Evolutionary conservation across 345 rosid genomes (phyloP).

Genomic region (Diplotaxis tenuifolia): DNA sequence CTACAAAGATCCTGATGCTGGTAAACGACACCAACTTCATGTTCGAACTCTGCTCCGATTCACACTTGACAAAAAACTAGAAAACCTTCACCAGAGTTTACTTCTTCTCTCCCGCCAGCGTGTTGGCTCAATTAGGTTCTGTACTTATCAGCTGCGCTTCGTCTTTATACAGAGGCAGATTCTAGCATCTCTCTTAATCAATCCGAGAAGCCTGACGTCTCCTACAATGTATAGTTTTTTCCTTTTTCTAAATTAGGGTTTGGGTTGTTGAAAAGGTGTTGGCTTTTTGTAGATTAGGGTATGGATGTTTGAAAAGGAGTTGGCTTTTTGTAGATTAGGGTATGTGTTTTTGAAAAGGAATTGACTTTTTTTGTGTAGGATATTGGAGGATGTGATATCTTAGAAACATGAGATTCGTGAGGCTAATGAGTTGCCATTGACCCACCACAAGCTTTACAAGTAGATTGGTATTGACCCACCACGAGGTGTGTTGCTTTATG

Average conservation of each 20-base stretch:
- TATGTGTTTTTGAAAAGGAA: no score
- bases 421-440: conserved; percentile 94
- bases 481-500: conserved; percentile 96
- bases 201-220: conserved; percentile 97
- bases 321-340: no score
- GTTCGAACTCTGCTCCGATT: no score
- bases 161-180: no score
- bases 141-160: no score
- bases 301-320: conserved; percentile 13
- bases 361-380: conserved; percentile 48
- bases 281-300: neutral
- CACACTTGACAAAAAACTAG: no score
- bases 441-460: conserved; percentile 91
- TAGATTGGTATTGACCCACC: conserved; percentile 99
- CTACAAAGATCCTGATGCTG: no score
- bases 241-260: neutral
- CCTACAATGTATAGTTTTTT: conserved; percentile 61
- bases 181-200: conserved; percentile 94
- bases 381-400: conserved; percentile 98
- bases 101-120: no score
- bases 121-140: no score
- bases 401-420: conserved; percentile 99
- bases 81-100: no score
- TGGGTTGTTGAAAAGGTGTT: neutral
- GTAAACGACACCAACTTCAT: no score